Percentiles rank a stretch among this genome's conserved stretches.
Conservation (phyloP, 257 asterid genomes). For the Solanum medicagineum region DNA sequence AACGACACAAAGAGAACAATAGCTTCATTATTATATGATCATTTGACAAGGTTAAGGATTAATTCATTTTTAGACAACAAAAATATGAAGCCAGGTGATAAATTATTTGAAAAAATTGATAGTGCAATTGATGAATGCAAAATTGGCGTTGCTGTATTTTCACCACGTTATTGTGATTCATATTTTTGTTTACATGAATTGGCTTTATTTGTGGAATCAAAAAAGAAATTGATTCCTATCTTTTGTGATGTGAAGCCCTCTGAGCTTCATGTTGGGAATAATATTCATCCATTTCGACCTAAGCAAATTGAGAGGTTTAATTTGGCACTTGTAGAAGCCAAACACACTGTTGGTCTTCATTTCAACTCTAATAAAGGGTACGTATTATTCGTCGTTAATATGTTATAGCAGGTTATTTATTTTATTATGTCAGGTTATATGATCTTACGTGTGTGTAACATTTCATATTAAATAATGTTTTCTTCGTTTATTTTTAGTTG, state of each 20-base stretch:
- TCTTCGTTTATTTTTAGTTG: no score
- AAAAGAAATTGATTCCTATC: slow-evolving; percentile 33
- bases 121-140: slow-evolving; percentile 25
- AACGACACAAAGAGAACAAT: slow-evolving; percentile 33
- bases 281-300: background rate
- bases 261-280: slow-evolving; percentile 12
- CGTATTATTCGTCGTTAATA: background rate
- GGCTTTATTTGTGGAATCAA: slow-evolving; percentile 28
- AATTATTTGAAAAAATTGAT: slow-evolving; percentile 37
- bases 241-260: slow-evolving; percentile 49
- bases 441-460: background rate
- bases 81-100: slow-evolving; percentile 54
- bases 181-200: slow-evolving; percentile 47
- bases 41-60: slow-evolving; percentile 10
- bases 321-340: slow-evolving; percentile 39
- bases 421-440: background rate
- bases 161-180: slow-evolving; percentile 42
- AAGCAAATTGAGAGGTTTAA: slow-evolving; percentile 20
- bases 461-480: background rate
- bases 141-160: slow-evolving; percentile 38
- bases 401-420: background rate
- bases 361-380: slow-evolving; percentile 39
- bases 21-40: slow-evolving; percentile 33
- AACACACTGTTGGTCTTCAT: slow-evolving; percentile 32
- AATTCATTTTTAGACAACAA: slow-evolving; percentile 39